Evolutionary conservation across 148 eudicot species (phyloP).

Genomic region (Rhododendron williamsianum): DNA sequence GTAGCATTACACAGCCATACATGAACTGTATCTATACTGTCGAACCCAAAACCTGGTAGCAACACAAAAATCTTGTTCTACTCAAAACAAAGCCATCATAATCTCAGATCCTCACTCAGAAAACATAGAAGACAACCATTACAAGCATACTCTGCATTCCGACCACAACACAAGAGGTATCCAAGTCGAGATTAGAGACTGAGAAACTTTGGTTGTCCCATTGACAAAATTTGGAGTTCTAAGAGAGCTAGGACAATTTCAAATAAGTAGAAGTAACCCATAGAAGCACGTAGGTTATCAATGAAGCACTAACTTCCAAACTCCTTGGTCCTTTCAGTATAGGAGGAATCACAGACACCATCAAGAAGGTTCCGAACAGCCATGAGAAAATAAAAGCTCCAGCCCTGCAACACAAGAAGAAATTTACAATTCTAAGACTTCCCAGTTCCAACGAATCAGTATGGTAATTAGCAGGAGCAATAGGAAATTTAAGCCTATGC

Average conservation of each 20-base stretch:
- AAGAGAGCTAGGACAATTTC: too few species aligned
- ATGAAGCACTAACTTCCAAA: slow-evolving; percentile 83
- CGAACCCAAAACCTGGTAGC: background rate
- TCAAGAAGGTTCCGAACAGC: slow-evolving; percentile 87
- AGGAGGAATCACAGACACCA: slow-evolving; percentile 94
- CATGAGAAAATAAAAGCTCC: slow-evolving; percentile 84
- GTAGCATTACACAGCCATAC: background rate
- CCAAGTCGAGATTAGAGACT: background rate
- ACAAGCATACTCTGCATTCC: background rate
- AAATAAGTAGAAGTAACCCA: slow-evolving; percentile 60
- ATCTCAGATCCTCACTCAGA: background rate
- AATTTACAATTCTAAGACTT: background rate
- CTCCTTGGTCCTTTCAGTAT: slow-evolving; percentile 78
- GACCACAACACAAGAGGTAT: background rate
- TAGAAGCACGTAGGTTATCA: slow-evolving; percentile 72
- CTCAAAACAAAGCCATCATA: background rate
- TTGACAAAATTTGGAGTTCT: slow-evolving; percentile 13
- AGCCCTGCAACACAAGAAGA: slow-evolving; percentile 49
- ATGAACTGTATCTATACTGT: background rate
- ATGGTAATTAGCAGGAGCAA: background rate
- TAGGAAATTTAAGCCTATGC: background rate
- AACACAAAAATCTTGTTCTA: background rate
- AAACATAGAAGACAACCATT: background rate
- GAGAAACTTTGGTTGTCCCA: background rate
- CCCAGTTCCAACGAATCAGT: background rate